Percentiles rank a stretch among this genome's conserved stretches.
These are phyloP conservation scores for Sporothrix inflata DNA, from an alignment of 2,329 filamentous ascomycete species.

Conservation along the genomic window DNA sequence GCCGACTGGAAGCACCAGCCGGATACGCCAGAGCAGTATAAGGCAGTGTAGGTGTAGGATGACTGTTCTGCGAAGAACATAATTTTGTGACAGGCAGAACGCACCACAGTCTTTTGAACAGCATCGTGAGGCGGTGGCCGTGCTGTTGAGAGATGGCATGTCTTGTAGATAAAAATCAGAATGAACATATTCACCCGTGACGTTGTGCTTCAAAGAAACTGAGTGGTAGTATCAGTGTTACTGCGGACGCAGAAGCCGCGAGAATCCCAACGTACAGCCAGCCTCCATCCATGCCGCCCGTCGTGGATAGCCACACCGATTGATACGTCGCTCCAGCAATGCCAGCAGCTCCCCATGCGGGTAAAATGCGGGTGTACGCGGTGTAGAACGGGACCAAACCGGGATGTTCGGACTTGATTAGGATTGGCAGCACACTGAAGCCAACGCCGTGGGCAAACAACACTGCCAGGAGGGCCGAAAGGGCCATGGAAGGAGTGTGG, in stretches of 20 bases:
- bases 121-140: too few species aligned
- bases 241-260: neutral
- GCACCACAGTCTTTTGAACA: too few species aligned
- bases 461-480: neutral
- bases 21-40: slow-evolving; percentile 2
- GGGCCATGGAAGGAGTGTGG: neutral
- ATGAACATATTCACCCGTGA: too few species aligned
- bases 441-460: neutral
- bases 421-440: neutral
- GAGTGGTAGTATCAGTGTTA: neutral
- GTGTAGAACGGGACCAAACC: neutral
- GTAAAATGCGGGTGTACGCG: neutral
- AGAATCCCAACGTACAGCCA: neutral
- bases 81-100: neutral
- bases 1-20: slow-evolving; percentile 14
- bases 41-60: neutral
- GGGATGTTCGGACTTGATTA: neutral
- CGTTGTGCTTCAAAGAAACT: neutral
- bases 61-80: neutral
- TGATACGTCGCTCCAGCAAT: neutral
- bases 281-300: neutral
- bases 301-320: neutral
- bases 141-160: too few species aligned
- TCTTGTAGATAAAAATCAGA: too few species aligned
- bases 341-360: neutral